A percentile compares a stretch with the other conserved stretches of the same genome.
phyloP scores from a whole-genome alignment of 2,329 filamentous ascomycete species.

The Westerdykella ornata region DNA sequence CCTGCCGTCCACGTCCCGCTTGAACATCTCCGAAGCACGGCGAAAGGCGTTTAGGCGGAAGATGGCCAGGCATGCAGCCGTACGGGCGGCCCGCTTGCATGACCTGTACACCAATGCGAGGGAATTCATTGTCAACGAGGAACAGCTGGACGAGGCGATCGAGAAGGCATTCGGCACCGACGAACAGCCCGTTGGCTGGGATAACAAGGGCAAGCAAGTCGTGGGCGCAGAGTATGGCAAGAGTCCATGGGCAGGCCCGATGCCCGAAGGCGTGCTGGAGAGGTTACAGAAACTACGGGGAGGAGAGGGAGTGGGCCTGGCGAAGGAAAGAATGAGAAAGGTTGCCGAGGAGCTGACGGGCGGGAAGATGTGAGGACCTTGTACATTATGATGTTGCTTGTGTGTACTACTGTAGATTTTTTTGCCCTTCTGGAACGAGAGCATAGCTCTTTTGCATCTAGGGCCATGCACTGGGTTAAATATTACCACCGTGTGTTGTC shows the following conservation, averaged over 20 bases:
- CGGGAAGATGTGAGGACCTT: slow-evolving; percentile 46
- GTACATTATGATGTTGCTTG: no score
- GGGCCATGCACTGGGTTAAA: no score
- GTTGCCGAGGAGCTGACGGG: slow-evolving; percentile 63
- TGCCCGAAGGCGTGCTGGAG: slow-evolving; percentile 29
- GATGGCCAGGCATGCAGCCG: slow-evolving; percentile 49
- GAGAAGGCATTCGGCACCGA: slow-evolving; percentile 68
- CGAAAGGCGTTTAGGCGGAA: slow-evolving; percentile 36
- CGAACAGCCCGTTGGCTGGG: slow-evolving; percentile 39
- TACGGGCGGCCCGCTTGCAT: slow-evolving; percentile 66
- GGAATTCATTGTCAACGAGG: slow-evolving; percentile 76
- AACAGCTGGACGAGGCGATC: slow-evolving; percentile 66
- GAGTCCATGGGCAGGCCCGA: slow-evolving; percentile 28
- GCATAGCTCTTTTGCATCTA: no score
- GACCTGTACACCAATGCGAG: slow-evolving; percentile 85
- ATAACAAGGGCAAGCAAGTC: slow-evolving; percentile 17
- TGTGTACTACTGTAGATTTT: no score
- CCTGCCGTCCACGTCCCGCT: slow-evolving; percentile 21
- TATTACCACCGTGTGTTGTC: no score
- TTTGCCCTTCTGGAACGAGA: no score
- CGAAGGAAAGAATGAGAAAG: slow-evolving; percentile 54
- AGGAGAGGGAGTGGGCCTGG: slow-evolving; percentile 38
- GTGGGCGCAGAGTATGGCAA: slow-evolving; percentile 13
- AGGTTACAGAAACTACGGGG: slow-evolving; percentile 32
- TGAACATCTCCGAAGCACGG: slow-evolving; percentile 23